Percentiles rank a stretch among this genome's conserved stretches.
Conservation (phyloP, 768 basidiomycete genomes). For the Trametes cubensis region DNA sequence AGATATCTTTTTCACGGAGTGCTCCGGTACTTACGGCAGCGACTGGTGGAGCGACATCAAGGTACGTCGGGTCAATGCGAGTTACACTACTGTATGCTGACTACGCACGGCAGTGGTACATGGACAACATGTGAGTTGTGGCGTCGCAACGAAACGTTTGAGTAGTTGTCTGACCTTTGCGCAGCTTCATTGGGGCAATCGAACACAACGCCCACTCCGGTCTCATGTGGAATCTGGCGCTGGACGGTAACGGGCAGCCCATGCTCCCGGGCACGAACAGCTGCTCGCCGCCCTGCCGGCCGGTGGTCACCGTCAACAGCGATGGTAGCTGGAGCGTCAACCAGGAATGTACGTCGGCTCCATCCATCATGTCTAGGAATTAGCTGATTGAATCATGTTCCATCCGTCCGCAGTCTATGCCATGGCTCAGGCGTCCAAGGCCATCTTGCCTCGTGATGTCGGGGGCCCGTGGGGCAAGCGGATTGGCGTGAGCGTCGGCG, state of each 20-base stretch:
- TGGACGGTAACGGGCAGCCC: slow-evolving; percentile 64
- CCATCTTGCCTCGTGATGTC: slow-evolving; percentile 65
- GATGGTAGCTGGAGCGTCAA: slow-evolving; percentile 66
- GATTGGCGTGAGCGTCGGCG: slow-evolving; percentile 64
- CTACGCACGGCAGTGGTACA: slow-evolving; percentile 55
- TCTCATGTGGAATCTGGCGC: slow-evolving; percentile 78
- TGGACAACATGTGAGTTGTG: slow-evolving; percentile 59
- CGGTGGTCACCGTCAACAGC: slow-evolving; percentile 66
- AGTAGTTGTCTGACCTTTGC: slow-evolving; percentile 26
- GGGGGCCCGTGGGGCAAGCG: slow-evolving; percentile 72
- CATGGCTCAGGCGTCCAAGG: slow-evolving; percentile 77
- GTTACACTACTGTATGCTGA: background rate
- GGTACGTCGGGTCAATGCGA: slow-evolving; percentile 37
- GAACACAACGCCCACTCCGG: slow-evolving; percentile 47
- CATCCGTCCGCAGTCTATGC: slow-evolving; percentile 51
- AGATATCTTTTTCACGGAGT: slow-evolving; percentile 63
- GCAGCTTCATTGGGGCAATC: slow-evolving; percentile 46
- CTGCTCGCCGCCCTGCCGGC: slow-evolving; percentile 67
- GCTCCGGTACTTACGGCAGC: slow-evolving; percentile 62
- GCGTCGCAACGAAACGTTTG: slow-evolving; percentile 22
- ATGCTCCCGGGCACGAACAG: slow-evolving; percentile 64
- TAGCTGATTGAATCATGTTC: background rate
- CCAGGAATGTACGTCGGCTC: slow-evolving; percentile 61
- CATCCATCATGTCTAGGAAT: background rate
- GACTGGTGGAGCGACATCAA: slow-evolving; percentile 86